Evolutionary conservation across 805 yeast species (phyloP).

Genomic region (Ogataea salicorniae): DNA sequence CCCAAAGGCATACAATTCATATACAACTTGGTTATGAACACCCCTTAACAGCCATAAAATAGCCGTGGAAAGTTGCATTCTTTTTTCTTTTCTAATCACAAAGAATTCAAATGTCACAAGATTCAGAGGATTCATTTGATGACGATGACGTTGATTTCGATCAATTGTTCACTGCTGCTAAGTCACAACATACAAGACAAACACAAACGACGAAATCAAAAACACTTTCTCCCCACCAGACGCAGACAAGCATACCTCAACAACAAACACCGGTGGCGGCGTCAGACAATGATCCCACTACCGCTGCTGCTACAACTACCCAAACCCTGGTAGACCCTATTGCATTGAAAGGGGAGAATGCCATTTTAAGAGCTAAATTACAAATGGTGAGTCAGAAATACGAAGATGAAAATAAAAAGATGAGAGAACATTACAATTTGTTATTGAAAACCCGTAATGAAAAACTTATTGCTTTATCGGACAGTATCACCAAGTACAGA

Average conservation of each 20-base stretch:
- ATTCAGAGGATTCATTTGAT: conserved; percentile 27
- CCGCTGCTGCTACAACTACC: neutral
- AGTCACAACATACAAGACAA: conserved; percentile 2
- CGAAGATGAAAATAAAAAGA: conserved; percentile 32
- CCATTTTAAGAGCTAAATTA: conserved; percentile 66
- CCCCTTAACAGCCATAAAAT: too few relatives aligned
- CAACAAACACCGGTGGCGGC: too few relatives aligned
- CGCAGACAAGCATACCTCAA: too few relatives aligned
- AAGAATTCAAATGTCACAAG: neutral
- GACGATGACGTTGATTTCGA: conserved; percentile 30
- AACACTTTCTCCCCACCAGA: neutral
- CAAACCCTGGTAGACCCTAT: conserved; percentile 6
- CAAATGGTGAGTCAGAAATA: conserved; percentile 37
- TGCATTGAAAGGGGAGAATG: conserved; percentile 68
- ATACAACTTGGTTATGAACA: too few relatives aligned
- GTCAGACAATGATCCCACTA: too few relatives aligned
- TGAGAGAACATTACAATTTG: conserved; percentile 28
- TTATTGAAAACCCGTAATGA: conserved; percentile 19
- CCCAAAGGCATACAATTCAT: too few relatives aligned
- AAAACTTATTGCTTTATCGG: conserved; percentile 22
- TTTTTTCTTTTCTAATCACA: too few relatives aligned
- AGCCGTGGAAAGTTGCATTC: too few relatives aligned
- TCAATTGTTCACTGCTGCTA: conserved; percentile 15
- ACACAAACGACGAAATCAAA: neutral
- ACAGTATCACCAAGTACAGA: conserved; percentile 39